Conservation (phyloP, 225 moss, liverwort and hornwort genomes). For the Polytrichum formosum region DNA sequence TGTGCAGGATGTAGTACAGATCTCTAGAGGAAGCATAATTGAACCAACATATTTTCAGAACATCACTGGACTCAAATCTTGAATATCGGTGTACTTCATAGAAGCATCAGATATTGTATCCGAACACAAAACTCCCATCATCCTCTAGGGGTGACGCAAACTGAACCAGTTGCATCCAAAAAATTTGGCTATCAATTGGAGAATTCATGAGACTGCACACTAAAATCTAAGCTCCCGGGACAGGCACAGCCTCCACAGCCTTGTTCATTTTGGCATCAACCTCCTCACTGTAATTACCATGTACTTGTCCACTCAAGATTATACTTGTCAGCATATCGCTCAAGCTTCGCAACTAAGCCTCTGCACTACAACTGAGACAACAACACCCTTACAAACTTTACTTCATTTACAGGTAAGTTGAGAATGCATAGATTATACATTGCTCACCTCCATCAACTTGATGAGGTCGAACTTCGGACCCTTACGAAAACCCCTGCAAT, state of each 20-base stretch:
- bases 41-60: too few species aligned
- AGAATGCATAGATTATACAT: background rate
- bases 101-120: too few species aligned
- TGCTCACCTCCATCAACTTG: conserved; percentile 54
- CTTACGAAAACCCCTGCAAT: conserved; percentile 27
- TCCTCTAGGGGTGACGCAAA: too few species aligned
- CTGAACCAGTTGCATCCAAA: background rate
- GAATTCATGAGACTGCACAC: background rate
- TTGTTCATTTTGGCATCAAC: conserved; percentile 39
- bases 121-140: too few species aligned
- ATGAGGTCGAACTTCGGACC: conserved; percentile 59
- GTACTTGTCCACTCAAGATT: conserved; percentile 22
- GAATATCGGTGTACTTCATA: too few species aligned
- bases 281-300: conserved; percentile 48
- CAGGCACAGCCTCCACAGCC: conserved; percentile 26
- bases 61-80: too few species aligned
- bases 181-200: background rate
- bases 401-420: background rate
- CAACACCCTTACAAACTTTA: background rate
- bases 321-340: background rate
- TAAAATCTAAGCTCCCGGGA: conserved; percentile 28
- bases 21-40: too few species aligned
- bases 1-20: too few species aligned
- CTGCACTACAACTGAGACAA: background rate
- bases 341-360: background rate